Base-by-base conservation (phyloP, 148 eudicot species). In the Rhododendron mucronatum region DNA sequence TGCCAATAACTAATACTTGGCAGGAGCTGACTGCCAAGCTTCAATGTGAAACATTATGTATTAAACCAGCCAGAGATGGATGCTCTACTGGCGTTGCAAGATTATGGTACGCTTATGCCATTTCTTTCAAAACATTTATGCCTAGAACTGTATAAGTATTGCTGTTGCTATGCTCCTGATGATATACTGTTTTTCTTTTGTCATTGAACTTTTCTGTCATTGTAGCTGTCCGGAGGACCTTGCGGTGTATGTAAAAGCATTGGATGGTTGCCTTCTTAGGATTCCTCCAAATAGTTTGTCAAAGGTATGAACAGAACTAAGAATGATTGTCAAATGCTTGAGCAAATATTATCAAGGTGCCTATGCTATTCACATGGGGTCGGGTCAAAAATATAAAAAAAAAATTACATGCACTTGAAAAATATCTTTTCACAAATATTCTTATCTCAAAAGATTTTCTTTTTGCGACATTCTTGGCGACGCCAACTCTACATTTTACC, bases 71-170 rank as follows among this genome's bases (percentile, higher is more conserved):
- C 44, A 93, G 92, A 89, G 98, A 96, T 91, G 98, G 98, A 73
- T 96, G 98, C 90, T 96, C 98, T 47, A 96, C 98, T 87, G 98
- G 98, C 78, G 98, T 96, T 85, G 98, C 98, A 83, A 92, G 98
- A 88, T 90, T 96, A 53, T 90, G 96, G 98, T 96, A 90, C 73
- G 93, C 78, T 44, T 55, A 48, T 48, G 59, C 30, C 79, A 82
- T 35, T 73, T 71, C 44, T 88, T 16, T 82, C 35, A 41, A 28
- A 20, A 73, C 61, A 53, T 5, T 21, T 78, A 76, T 41, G 41
- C 84, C 39, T 39, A 82, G 65, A 33, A 82, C n/a, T 33, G n/a
- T 23, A 55, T 81, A 61, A n/a, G 73, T 13, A 51, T 78, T 82
- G 16, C 39, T 12, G 10, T 30, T 81, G 80, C 14, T 80, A 10